phyloP scores from a whole-genome alignment of 225 moss, liverwort and hornwort genomes.

The Anthoceros angustus region DNA sequence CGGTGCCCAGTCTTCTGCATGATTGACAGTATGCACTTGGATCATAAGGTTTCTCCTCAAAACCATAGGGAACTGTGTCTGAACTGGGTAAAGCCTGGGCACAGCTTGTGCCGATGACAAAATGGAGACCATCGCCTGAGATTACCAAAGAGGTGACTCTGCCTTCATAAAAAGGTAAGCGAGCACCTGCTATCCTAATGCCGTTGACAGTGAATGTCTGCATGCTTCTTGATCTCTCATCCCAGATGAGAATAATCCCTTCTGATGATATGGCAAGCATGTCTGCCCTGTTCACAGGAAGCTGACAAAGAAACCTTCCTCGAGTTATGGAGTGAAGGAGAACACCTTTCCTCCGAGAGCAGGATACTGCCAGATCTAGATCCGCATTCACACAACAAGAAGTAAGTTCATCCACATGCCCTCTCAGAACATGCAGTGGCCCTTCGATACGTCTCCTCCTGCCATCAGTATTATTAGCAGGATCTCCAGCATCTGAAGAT shows the following conservation, averaged over 20 bases:
- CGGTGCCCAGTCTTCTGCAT: background rate
- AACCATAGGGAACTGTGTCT: conserved; percentile 22
- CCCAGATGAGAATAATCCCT: conserved; percentile 64
- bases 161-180: conserved; percentile 65
- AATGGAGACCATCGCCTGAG: conserved; percentile 64
- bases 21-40: background rate
- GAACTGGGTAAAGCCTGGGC: conserved; percentile 25
- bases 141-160: conserved; percentile 66
- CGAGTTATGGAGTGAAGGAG: conserved; percentile 74
- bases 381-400: conserved; percentile 80
- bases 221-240: conserved; percentile 48
- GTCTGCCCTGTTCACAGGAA: conserved; percentile 79
- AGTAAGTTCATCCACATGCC: conserved; percentile 72
- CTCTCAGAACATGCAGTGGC: conserved; percentile 71
- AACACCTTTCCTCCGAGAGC: conserved; percentile 62
- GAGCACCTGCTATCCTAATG: conserved; percentile 44
- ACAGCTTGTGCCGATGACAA: conserved; percentile 67
- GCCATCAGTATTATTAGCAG: conserved; percentile 48
- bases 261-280: conserved; percentile 62
- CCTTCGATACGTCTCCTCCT: conserved; percentile 83
- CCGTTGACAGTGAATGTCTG: conserved; percentile 88
- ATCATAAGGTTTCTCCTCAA: background rate
- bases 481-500: conserved; percentile 29
- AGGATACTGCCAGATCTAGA: conserved; percentile 75
- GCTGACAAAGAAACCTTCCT: conserved; percentile 63